Base-by-base conservation (phyloP, 2,329 filamentous ascomycete species). In the Ceratocystis papillata region DNA sequence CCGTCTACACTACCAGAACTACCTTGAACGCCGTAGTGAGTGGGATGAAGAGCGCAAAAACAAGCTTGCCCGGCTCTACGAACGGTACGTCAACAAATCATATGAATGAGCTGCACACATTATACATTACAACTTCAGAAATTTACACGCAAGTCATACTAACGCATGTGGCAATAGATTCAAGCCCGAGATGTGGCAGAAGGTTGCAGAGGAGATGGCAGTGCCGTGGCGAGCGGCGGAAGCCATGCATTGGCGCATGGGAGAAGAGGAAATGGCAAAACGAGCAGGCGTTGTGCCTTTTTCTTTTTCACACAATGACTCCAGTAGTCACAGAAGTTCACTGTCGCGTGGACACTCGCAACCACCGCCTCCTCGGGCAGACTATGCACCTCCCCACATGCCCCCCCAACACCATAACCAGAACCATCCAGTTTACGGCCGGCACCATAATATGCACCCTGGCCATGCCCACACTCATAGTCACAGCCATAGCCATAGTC, bases 41-140 rank as follows among this genome's bases (percentile, higher is more conserved):
- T 97, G 93, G 92, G 91, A 96, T 72, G 94, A 97, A 73, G 93
- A 97, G 75, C 88, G 90, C 74, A 97, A 96, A 79, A 96, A 96
- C 77, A 96, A 96, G 78, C 85, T 97, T 63, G 93, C 93, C 46
- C 83, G 92, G 72, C 82, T 97, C 55, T 97, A 97, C 75, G 92
- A 96, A 78, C 89, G 94, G 93, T 96, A 82, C 71, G 82, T 77
- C 66, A 8, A 57, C 50, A 65, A 2, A 2, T 15, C 3, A 41
- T 41, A 41, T 12, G 1, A 41, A 41, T 12, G 37, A 41, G 4
- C 37, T 41, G 22, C 22, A 41, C 10, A 12, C 10, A 12, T 12
- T 28, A 3, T 28, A 3, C 15, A 46, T 28, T 15, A 17, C 6
- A 15, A 5, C 30, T 28, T 50, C 22, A 0, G 20, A 20, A 41